A percentile compares a stretch with the other conserved stretches of the same genome.
Evolutionary conservation across 495 filamentous ascomycete genomes (phyloP).

Genomic region (Penicillium turbatum): DNA sequence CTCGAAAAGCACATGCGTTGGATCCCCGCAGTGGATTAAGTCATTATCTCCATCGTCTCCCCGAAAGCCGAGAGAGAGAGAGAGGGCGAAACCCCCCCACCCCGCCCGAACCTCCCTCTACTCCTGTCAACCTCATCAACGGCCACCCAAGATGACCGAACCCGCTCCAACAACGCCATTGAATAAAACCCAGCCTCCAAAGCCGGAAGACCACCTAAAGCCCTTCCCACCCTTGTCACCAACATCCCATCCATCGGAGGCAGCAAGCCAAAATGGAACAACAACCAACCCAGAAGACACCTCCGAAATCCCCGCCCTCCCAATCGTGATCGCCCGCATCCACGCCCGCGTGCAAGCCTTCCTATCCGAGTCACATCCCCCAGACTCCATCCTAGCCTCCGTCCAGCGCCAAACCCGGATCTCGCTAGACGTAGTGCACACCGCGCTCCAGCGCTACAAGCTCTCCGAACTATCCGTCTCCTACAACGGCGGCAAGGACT

Average conservation of each 20-base stretch:
- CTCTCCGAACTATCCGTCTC: conserved; percentile 79
- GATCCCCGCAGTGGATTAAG: conserved; percentile 21
- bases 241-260: background rate
- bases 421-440: conserved; percentile 65
- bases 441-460: conserved; percentile 68
- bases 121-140: conserved; percentile 1
- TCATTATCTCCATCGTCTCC: conserved; percentile 18
- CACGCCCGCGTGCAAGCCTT: conserved; percentile 64
- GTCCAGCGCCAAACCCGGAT: conserved; percentile 70
- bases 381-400: conserved; percentile 51
- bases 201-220: conserved; percentile 5
- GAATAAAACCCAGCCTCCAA: background rate
- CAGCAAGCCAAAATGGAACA: background rate
- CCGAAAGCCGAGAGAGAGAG: conserved; percentile 16
- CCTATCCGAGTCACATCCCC: conserved; percentile 54
- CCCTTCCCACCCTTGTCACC: conserved; percentile 1
- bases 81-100: conserved; percentile 11
- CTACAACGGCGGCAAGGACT: conserved; percentile 98
- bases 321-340: conserved; percentile 54
- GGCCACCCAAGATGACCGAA: conserved; percentile 16
- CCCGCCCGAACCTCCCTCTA: conserved; percentile 16
- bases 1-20: background rate
- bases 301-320: conserved; percentile 25
- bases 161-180: background rate
- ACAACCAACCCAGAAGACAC: background rate